phyloP scores from a whole-genome alignment of 768 basidiomycete genomes.

The Solioccasus polychromus region DNA sequence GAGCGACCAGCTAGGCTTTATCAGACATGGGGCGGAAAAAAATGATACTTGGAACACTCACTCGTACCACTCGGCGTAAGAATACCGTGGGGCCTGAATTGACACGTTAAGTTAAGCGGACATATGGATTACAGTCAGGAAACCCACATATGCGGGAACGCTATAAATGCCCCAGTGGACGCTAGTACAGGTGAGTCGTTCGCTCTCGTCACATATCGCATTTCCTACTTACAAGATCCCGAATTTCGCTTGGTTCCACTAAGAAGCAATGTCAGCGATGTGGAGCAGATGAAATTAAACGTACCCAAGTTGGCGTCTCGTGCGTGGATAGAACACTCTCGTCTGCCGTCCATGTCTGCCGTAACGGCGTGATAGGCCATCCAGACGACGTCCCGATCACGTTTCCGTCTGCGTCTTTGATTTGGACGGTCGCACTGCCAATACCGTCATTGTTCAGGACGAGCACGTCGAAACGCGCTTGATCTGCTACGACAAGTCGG shows the following conservation, averaged over 20 bases:
- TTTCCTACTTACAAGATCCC: conserved; percentile 50
- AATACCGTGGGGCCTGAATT: conserved; percentile 35
- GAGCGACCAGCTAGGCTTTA: conserved; percentile 41
- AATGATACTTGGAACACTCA: conserved; percentile 25
- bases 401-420: conserved; percentile 35
- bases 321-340: conserved; percentile 38
- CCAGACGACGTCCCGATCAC: conserved; percentile 35
- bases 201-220: neutral
- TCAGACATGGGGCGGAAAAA: neutral
- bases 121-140: neutral
- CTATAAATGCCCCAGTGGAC: conserved; percentile 52
- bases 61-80: conserved; percentile 59
- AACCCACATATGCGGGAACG: conserved; percentile 41
- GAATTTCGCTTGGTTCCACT: conserved; percentile 54
- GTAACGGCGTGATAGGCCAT: conserved; percentile 38
- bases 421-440: conserved; percentile 29
- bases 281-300: conserved; percentile 6
- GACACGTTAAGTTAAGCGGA: neutral
- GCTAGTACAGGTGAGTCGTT: conserved; percentile 24
- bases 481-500: conserved; percentile 51
- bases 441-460: conserved; percentile 34
- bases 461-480: conserved; percentile 47
- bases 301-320: conserved; percentile 55
- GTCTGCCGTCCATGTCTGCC: conserved; percentile 40
- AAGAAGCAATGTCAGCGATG: neutral